phyloP scores from a whole-genome alignment of 202 grass and related monocot genomes.

The Setaria viridis region DNA sequence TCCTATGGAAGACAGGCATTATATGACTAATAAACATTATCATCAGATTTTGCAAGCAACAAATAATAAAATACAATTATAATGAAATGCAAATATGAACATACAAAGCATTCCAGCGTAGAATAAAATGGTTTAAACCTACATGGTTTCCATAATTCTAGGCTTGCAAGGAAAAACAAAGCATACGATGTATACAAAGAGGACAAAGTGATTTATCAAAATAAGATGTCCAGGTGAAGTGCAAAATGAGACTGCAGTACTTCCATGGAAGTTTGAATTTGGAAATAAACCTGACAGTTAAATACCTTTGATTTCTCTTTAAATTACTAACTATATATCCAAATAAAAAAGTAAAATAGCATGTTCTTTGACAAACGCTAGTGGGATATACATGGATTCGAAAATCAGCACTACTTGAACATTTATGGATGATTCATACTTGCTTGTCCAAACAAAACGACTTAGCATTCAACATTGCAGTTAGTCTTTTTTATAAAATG shows the following conservation, averaged over 20 bases:
- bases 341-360: conserved; percentile 12
- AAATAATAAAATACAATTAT: no score
- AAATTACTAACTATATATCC: background rate
- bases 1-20: no score
- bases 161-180: background rate
- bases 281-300: background rate
- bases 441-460: background rate
- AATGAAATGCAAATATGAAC: background rate
- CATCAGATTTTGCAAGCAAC: no score
- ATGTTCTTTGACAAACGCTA: background rate
- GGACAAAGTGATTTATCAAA: background rate
- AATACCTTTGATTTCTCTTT: background rate
- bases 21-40: no score
- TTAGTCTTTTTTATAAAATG: conserved; percentile 7
- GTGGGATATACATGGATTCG: background rate
- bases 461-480: background rate
- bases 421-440: background rate
- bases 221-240: background rate
- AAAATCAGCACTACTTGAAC: background rate
- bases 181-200: background rate
- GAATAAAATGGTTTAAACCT: background rate
- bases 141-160: background rate
- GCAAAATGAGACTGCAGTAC: background rate
- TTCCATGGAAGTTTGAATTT: background rate
- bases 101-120: conserved; percentile 13